Evolutionary conservation across 139 green algal genomes (phyloP), one percentile per base, ranked within the genome.

Genomic region (Picochlorum sp.): DNA sequence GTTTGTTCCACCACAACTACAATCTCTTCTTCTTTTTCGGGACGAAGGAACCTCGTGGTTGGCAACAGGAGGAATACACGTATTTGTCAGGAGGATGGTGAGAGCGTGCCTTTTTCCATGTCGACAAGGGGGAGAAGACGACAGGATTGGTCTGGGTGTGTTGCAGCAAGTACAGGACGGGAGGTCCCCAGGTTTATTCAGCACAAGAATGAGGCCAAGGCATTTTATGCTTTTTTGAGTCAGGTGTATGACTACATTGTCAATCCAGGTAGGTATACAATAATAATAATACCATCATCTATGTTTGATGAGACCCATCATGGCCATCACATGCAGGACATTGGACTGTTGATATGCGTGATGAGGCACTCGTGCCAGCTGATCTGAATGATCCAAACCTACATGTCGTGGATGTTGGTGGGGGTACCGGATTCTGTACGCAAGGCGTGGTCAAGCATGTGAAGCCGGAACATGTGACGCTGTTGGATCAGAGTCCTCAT

Each of bases 271-370:
- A 34, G 7, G 51, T 23, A 13, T 5, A 61, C 0, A 34, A 15
- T 26, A 60, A 14, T 24, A 16, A 61, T 34, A 23, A 15, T 18
- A 16, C 0, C 23, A 37, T 60, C n/a, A 26, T 34, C 6, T 47
- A 20, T 41, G 38, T 6, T 45, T 30, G 28, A 28, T 4, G 24
- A 28, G n/a, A n/a, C n/a, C n/a, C n/a, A 28, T 28, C 24, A 28
- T 41, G 34, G 34, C 11, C 6, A 28, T n/a, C 24, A 28, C 4
- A 28, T 59, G 79, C 80, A 54, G 88, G 87, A 1, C 91, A 97
- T 72, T 97, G 91, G 91, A 97, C 87, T 1, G 81, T 85, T 49
- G 89, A 97, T 65, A 97, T 97, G 91, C 74, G 91, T 2, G 74
- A 84, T 45, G 91, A 95, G 24, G 91, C 91, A 4, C 77, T 97